These are phyloP conservation scores for Quercus lobata DNA, from an alignment of 331 rosid species.

Conservation along the genomic window DNA sequence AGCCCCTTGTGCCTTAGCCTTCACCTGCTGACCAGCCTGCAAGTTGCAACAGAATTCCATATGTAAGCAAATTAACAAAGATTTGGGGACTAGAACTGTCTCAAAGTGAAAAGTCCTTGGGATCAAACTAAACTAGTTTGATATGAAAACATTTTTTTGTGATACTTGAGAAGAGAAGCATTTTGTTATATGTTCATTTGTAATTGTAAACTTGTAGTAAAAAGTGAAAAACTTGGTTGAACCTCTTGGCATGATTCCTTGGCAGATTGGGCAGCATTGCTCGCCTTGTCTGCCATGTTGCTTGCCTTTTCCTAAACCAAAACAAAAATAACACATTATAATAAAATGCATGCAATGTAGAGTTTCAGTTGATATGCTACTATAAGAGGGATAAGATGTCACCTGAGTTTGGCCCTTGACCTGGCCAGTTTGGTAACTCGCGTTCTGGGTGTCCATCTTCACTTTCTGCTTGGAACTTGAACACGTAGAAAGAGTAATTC, in stretches of 20 bases:
- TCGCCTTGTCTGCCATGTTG: constrained; percentile 27
- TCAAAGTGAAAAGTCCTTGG: no score
- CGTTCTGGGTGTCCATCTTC: constrained; percentile 28
- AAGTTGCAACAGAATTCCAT: neutral
- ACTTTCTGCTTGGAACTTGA: neutral
- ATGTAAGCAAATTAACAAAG: neutral
- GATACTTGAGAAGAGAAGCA: no score
- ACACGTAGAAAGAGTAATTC: neutral
- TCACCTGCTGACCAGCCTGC: constrained; percentile 44
- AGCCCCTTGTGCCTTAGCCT: constrained; percentile 46
- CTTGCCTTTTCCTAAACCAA: constrained; percentile 38
- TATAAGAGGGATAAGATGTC: neutral
- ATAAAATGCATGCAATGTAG: no score
- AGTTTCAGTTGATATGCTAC: no score
- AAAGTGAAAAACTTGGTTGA: neutral
- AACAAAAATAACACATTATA: neutral
- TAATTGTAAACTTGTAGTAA: neutral
- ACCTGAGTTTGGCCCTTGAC: constrained; percentile 57
- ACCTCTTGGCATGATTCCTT: constrained; percentile 43
- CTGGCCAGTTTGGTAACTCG: constrained; percentile 38
- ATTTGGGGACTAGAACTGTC: neutral
- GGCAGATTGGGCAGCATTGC: constrained; percentile 42
- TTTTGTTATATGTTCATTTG: neutral
- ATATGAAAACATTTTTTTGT: no score
- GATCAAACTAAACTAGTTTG: no score